These are phyloP conservation scores for Candida boidinii DNA, from an alignment of 805 yeast genomes.

Conservation along the genomic window DNA sequence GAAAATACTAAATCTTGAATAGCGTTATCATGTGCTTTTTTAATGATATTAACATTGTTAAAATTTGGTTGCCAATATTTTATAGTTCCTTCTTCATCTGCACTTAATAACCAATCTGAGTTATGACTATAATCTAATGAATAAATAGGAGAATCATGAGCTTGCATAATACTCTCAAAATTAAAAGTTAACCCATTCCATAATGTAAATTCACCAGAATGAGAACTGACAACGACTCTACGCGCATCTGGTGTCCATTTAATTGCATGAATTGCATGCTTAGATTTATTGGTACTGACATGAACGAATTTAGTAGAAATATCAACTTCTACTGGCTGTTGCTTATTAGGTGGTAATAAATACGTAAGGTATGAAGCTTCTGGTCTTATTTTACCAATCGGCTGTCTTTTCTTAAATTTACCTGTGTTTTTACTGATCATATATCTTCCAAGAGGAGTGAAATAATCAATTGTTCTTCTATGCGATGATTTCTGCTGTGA, in stretches of 20 bases:
- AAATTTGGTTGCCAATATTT: slow-evolving; percentile 98
- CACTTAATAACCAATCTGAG: slow-evolving; percentile 91
- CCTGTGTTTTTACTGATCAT: slow-evolving; percentile 36
- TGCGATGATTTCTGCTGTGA: slow-evolving; percentile 21
- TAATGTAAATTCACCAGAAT: slow-evolving; percentile 90
- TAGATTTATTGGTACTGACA: slow-evolving; percentile 81
- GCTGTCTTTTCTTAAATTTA: slow-evolving; percentile 24
- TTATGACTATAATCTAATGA: slow-evolving; percentile 75
- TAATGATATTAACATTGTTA: slow-evolving; percentile 79
- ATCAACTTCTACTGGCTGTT: slow-evolving; percentile 46
- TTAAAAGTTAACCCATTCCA: slow-evolving; percentile 96
- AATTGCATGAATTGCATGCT: slow-evolving; percentile 84
- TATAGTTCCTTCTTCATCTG: slow-evolving; percentile 85
- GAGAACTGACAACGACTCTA: slow-evolving; percentile 79
- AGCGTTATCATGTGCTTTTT: slow-evolving; percentile 70
- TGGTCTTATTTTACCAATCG: slow-evolving; percentile 52
- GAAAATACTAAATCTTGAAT: slow-evolving; percentile 83
- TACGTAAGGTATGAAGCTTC: slow-evolving; percentile 59
- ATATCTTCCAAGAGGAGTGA: slow-evolving; percentile 65
- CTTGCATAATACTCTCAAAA: slow-evolving; percentile 97
- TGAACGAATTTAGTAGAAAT: slow-evolving; percentile 79
- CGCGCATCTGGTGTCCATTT: slow-evolving; percentile 97
- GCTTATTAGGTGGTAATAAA: slow-evolving; percentile 52
- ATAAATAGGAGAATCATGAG: slow-evolving; percentile 87
- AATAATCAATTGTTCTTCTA: slow-evolving; percentile 72